Percentiles rank a stretch among this genome's conserved stretches.
phyloP scores from a whole-genome alignment of 805 yeast genomes.

The Tetrapisispora phaffii region DNA sequence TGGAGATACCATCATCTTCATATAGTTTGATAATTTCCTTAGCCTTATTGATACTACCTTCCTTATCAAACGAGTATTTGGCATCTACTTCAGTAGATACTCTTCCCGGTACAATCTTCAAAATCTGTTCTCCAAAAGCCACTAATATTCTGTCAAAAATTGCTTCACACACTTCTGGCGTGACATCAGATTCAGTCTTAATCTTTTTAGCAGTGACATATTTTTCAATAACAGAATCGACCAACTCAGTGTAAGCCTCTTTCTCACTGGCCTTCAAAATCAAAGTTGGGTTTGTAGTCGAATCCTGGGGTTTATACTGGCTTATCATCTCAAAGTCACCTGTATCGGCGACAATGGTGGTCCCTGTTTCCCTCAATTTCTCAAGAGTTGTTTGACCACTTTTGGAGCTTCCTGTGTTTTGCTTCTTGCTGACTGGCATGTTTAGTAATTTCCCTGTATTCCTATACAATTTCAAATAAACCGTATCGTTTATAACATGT shows the following conservation, averaged over 20 bases:
- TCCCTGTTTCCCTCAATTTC: constrained; percentile 87
- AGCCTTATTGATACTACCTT: constrained; percentile 88
- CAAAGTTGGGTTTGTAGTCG: constrained; percentile 96
- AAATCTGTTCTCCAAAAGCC: constrained; percentile 88
- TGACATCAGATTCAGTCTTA: not conserved
- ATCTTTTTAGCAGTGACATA: constrained; percentile 45
- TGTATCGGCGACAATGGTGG: constrained; percentile 93
- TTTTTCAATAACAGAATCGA: constrained; percentile 70
- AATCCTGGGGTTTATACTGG: constrained; percentile 95
- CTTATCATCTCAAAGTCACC: constrained; percentile 97
- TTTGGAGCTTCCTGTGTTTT: constrained; percentile 25
- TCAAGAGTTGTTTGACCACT: constrained; percentile 53
- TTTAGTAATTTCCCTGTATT: not conserved
- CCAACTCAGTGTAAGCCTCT: constrained; percentile 74
- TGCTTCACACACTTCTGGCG: constrained; percentile 36
- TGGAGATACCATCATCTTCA: constrained; percentile 69
- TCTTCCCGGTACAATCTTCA: constrained; percentile 93
- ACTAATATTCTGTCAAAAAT: constrained; percentile 75
- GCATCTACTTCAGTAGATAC: constrained; percentile 98
- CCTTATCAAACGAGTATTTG: constrained; percentile 87
- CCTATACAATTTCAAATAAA: not conserved
- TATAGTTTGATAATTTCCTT: constrained; percentile 76
- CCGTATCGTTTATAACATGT: no score
- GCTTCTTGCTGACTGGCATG: constrained; percentile 13
- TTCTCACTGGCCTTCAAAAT: constrained; percentile 90